Evolutionary conservation across 179 eudicot species (phyloP), one percentile per base, ranked within the genome.

Genomic region (Pouteria campechiana): DNA sequence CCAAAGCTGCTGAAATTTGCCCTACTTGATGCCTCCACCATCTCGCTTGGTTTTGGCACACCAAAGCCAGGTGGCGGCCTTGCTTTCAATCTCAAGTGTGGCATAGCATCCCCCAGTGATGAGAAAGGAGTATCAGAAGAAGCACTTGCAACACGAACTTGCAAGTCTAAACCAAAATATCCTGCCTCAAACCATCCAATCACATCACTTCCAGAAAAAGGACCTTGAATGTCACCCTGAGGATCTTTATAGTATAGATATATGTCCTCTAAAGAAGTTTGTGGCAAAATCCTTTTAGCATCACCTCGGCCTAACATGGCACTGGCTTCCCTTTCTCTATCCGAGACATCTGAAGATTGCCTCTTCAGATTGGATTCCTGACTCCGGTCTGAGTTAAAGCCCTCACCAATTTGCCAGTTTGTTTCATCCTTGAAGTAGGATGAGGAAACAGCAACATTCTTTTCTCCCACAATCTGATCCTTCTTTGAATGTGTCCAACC

Each of bases 131-230:
- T 41, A 31, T 90, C 94, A n/a, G 36, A 55, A 19, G 94, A 82
- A 24, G 85, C 76, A 77, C 50, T 65, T 20, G 83, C 92, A 8
- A 69, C 33, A 30, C 96, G 94, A 43, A 90, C 98, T 41, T 20
- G 81, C 57, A 90, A 79, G 37, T 90, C 96, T 51, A 90, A 61
- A 43, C 94, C 94, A 58, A 90, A 87, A 56, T 90, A 90, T 38
- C 92, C 99, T 51, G 93, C 76, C 73, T 92, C 96, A 73, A 79
- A 92, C 99, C 99, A 92, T 20, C 93, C 85, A 60, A 92, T 92
- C 40, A 92, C 75, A 65, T 92, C 99, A 48, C 58, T 51, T 16
- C 99, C 99, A 19, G 81, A 37, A 48, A 92, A 92, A 39, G 99
- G 99, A 25, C 99, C 99, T 76, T 92, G 99, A 67, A 80, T 54